Evolutionary conservation across 2,329 filamentous ascomycete species (phyloP), one percentile per base, ranked within the genome.

Genomic region (Diaporthe helianthi): DNA sequence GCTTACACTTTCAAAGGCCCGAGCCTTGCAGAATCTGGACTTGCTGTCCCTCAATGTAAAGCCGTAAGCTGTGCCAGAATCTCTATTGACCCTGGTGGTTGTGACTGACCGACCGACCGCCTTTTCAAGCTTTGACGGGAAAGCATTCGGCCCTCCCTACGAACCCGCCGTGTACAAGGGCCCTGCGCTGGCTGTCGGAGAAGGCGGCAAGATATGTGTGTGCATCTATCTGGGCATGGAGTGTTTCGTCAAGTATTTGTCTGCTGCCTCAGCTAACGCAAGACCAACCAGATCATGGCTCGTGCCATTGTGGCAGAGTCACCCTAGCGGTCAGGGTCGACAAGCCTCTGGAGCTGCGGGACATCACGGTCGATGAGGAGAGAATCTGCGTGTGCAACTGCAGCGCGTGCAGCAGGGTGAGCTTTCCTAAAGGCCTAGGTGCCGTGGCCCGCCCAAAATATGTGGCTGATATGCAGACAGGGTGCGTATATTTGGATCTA

Each of bases 271-370:
- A n/a, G 58, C 29, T 47, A 29, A 46, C n/a, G n/a, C n/a, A n/a
- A 33, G 3, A 15, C n/a, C n/a, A 9, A 31, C 8, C 17, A 66
- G 68, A 86, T 73, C 81, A 81, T 17, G 85, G 85, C 10, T 82
- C 83, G 74, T 87, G 85, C 74, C 85, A 87, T 76, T 87, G 85
- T 74, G 85, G 85, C 33, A 81, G 80, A 24, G 78, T 87, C 29
- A 81, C 77, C 19, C 67, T 85, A 1, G 82, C 83, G 1, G 49
- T 86, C 44, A 80, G 78, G 63, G 60, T 73, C 29, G 78, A 78
- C 68, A 80, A 81, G 71, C 80, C 83, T 1, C 73, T 87, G 12
- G 79, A 83, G 13, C 31, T 24, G 6, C 73, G 78, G 76, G 74
- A 80, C 74, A 13, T 78, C 26, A 68, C 73, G 0, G 73, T 75